Conservation (phyloP, 495 filamentous ascomycete species). For the Chaetomium tenue region DNA sequence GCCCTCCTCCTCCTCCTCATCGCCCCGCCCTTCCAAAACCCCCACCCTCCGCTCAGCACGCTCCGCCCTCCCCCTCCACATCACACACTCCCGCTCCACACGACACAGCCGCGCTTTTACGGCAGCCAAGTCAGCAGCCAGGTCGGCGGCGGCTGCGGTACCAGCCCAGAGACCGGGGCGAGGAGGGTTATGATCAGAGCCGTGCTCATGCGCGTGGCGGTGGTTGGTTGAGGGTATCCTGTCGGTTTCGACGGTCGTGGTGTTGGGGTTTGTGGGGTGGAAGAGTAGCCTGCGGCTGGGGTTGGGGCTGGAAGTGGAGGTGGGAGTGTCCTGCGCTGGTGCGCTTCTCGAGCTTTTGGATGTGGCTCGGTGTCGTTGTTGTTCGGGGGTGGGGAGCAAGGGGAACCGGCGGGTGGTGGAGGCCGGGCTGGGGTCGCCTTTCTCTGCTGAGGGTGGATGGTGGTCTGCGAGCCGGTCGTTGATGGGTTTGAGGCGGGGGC, state of each 20-base stretch:
- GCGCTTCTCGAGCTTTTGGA: neutral
- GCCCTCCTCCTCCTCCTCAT: too few relatives aligned
- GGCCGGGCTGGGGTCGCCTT: neutral
- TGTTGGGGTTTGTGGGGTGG: neutral
- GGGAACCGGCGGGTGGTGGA: conserved; percentile 7
- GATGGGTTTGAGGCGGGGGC: neutral
- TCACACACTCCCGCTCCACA: conserved; percentile 43
- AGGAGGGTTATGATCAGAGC: too few relatives aligned
- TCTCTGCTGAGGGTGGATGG: neutral
- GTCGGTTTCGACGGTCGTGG: too few relatives aligned
- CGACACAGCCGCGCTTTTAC: conserved; percentile 47
- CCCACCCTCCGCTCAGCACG: conserved; percentile 48
- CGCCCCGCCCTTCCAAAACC: conserved; percentile 32
- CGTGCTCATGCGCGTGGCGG: too few relatives aligned
- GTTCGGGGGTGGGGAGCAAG: neutral
- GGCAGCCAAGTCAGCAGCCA: conserved; percentile 37
- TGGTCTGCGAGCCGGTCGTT: neutral
- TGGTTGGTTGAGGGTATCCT: too few relatives aligned
- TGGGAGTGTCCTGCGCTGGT: neutral
- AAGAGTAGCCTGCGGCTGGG: neutral
- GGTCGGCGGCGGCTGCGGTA: neutral
- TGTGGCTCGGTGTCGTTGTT: neutral
- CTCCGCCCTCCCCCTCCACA: conserved; percentile 53
- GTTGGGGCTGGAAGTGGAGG: neutral
- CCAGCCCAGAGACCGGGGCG: neutral